These are phyloP conservation scores for Venustampulla echinocandica DNA, from an alignment of 495 filamentous ascomycete species.

Conservation along the genomic window DNA sequence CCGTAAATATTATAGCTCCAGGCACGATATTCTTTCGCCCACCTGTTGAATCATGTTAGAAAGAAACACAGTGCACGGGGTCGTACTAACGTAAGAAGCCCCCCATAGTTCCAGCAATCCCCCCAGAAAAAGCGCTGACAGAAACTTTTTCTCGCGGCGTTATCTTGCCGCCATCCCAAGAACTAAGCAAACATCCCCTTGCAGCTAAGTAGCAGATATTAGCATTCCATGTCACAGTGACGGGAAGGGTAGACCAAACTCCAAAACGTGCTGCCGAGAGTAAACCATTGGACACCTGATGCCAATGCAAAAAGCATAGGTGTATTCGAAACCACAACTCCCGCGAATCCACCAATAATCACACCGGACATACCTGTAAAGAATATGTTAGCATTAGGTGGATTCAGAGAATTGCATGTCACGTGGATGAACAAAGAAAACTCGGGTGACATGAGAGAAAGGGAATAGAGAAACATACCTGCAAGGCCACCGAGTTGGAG, in stretches of 20 bases:
- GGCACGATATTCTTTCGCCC: slow-evolving; percentile 43
- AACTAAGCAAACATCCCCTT: slow-evolving; percentile 29
- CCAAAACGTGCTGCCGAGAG: slow-evolving; percentile 67
- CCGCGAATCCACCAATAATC: slow-evolving; percentile 35
- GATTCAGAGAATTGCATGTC: too few relatives aligned
- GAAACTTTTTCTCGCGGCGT: slow-evolving; percentile 45
- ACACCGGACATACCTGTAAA: slow-evolving; percentile 18
- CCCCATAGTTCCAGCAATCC: slow-evolving; percentile 57
- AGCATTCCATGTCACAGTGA: too few relatives aligned
- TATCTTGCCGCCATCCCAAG: slow-evolving; percentile 34
- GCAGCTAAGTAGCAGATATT: slow-evolving; percentile 25
- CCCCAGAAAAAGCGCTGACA: slow-evolving; percentile 61
- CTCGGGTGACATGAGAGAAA: slow-evolving; percentile 12
- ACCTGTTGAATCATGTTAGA: slow-evolving; percentile 21
- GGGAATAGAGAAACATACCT: slow-evolving; percentile 13
- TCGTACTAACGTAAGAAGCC: slow-evolving; percentile 53
- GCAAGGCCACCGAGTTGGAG: slow-evolving; percentile 21
- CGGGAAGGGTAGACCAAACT: slow-evolving; percentile 44
- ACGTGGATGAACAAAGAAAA: neutral
- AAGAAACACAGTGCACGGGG: neutral
- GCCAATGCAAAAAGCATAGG: slow-evolving; percentile 63
- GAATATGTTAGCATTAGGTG: slow-evolving; percentile 4
- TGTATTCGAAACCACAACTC: slow-evolving; percentile 55
- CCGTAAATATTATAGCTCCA: slow-evolving; percentile 49
- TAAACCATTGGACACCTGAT: slow-evolving; percentile 71